Percentiles rank a stretch among this genome's conserved stretches.
Conservation (phyloP, 257 asterid genomes). For the Eustoma russellianum region DNA sequence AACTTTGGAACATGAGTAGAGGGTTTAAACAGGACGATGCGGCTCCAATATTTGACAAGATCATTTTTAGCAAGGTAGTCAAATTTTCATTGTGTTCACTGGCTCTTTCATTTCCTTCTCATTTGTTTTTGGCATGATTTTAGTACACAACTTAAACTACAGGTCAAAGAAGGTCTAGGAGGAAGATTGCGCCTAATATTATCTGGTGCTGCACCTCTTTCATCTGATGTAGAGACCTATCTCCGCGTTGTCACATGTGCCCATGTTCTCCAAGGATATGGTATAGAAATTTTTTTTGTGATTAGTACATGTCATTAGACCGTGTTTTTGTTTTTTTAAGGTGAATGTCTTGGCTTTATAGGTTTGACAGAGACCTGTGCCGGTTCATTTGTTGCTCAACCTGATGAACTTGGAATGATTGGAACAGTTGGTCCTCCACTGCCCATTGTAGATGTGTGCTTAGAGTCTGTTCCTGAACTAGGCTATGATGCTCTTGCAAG, state of each 20-base stretch:
- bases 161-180: conserved; percentile 79
- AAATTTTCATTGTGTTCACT: neutral
- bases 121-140: conserved; percentile 1
- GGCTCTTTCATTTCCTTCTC: neutral
- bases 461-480: conserved; percentile 81
- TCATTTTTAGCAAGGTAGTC: conserved; percentile 59
- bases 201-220: conserved; percentile 86
- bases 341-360: conserved; percentile 12
- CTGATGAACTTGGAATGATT: conserved; percentile 56
- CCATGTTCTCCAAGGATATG: conserved; percentile 80
- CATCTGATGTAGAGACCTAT: conserved; percentile 65
- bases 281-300: conserved; percentile 13
- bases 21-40: conserved; percentile 71
- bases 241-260: conserved; percentile 79
- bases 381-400: conserved; percentile 72
- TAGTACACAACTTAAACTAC: neutral
- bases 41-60: conserved; percentile 61
- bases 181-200: conserved; percentile 73
- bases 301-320: no score
- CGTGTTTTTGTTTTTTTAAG: no score
- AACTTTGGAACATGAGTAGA: conserved; percentile 49
- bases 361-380: conserved; percentile 93
- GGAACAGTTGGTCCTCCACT: conserved; percentile 84
- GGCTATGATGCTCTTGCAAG: conserved; percentile 62
- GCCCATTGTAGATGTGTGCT: conserved; percentile 58